Percentiles rank a stretch among this genome's conserved stretches.
phyloP scores from a whole-genome alignment of 176 grass and related monocot species.

The Puccinellia tenuiflora region DNA sequence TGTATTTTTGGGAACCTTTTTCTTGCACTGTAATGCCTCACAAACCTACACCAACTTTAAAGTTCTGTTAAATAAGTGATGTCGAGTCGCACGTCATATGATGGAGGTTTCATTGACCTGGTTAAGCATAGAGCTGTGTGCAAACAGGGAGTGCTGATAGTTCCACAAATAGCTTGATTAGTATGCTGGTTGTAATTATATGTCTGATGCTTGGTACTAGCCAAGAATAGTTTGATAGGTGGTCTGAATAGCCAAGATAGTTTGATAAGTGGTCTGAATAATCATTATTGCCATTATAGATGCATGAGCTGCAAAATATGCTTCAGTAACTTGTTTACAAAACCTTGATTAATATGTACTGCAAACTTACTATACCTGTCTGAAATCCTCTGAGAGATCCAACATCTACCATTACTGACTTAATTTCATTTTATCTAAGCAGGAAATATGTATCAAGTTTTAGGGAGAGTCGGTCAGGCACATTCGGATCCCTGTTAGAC shows the following conservation, averaged over 20 bases:
- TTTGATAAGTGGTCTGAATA: too few species aligned
- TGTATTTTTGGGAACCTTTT: not conserved
- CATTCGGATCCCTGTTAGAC: conserved; percentile 72
- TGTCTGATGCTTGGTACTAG: not conserved
- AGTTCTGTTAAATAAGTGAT: conserved; percentile 9
- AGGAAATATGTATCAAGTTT: conserved; percentile 95
- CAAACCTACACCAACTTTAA: not conserved
- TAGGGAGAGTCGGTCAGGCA: conserved; percentile 56
- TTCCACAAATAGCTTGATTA: not conserved
- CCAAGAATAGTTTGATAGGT: conserved; percentile 16
- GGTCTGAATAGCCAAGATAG: too few species aligned
- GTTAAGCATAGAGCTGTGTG: conserved; percentile 1
- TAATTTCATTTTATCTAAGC: conserved; percentile 6
- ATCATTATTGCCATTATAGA: not conserved
- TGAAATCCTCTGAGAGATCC: not conserved
- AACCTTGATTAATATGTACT: conserved; percentile 14
- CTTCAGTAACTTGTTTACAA: conserved; percentile 10
- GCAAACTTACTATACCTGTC: conserved; percentile 1
- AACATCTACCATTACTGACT: not conserved
- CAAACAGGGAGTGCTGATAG: not conserved
- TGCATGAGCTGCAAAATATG: not conserved
- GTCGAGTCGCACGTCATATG: not conserved
- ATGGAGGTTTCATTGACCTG: not conserved
- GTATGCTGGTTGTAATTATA: not conserved
- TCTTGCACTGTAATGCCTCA: conserved; percentile 6